Percentiles rank a stretch among this genome's conserved stretches.
Conservation (phyloP, 148 eudicot species). For the Silene latifolia region DNA sequence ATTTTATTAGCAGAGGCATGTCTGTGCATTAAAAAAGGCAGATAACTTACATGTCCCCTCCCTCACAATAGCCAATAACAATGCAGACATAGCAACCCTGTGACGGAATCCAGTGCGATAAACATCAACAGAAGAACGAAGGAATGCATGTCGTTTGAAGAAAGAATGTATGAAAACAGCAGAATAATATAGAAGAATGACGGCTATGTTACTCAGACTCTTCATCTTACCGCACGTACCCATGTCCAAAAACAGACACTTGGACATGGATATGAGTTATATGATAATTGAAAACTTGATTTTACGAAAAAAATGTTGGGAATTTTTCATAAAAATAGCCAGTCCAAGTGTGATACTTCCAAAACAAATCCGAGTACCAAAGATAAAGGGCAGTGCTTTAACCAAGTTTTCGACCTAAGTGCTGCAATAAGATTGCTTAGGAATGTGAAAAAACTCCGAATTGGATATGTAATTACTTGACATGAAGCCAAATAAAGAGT, state of each 20-base stretch:
- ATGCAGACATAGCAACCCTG: conserved; percentile 99
- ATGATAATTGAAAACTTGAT: no score
- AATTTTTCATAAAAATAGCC: no score
- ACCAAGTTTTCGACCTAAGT: neutral
- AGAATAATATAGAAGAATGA: neutral
- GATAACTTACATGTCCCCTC: conserved; percentile 92
- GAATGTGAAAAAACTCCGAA: neutral
- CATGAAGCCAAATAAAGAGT: no score
- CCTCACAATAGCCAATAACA: conserved; percentile 90
- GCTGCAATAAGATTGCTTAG: neutral
- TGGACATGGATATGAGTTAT: no score
- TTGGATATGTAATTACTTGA: neutral
- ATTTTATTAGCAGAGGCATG: neutral
- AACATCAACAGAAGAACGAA: conserved; percentile 8
- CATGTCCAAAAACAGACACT: no score
- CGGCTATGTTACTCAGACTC: no score
- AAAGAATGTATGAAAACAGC: no score
- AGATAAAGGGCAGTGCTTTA: neutral
- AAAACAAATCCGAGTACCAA: no score
- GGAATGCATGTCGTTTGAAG: neutral
- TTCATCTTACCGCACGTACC: no score
- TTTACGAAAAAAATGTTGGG: no score
- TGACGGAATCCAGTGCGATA: conserved; percentile 12
- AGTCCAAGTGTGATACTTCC: no score
- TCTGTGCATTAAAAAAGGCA: neutral